phyloP scores from a whole-genome alignment of 495 filamentous ascomycete genomes.

The Annulohypoxylon nitens region DNA sequence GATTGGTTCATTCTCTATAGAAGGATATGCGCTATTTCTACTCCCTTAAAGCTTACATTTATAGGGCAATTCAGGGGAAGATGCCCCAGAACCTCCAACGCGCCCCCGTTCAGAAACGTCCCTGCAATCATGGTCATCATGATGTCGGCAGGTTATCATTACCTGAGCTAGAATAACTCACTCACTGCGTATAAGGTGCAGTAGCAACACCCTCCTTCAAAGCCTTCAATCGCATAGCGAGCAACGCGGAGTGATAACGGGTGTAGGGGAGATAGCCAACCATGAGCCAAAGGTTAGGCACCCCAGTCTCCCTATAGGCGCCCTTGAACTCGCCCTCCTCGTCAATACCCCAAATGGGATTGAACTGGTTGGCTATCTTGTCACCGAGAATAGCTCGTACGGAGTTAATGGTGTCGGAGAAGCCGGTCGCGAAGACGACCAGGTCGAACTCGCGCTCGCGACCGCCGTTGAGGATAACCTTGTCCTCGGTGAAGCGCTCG shows the following conservation, averaged over 20 bases:
- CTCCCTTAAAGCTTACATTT: no score
- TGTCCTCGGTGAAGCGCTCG: neutral
- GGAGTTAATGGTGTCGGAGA: neutral
- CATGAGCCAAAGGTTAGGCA: neutral
- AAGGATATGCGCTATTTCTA: no score
- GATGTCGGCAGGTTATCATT: neutral
- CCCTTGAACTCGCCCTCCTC: neutral
- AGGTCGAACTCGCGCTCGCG: neutral
- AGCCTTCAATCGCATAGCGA: neutral
- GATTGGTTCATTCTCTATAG: no score
- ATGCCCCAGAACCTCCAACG: no score
- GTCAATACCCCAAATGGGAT: neutral
- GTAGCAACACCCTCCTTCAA: neutral
- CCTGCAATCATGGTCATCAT: no score
- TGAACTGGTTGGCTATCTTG: neutral
- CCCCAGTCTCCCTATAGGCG: neutral
- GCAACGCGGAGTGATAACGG: neutral
- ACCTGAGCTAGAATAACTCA: neutral
- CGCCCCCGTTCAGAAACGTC: no score
- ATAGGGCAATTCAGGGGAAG: no score
- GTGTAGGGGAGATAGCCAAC: neutral
- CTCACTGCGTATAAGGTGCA: neutral
- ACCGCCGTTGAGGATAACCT: neutral
- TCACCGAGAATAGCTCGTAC: neutral
- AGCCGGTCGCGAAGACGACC: neutral